Evolutionary conservation across 2,329 filamentous ascomycete genomes (phyloP).

Genomic region (Colletotrichum theobromicola): DNA sequence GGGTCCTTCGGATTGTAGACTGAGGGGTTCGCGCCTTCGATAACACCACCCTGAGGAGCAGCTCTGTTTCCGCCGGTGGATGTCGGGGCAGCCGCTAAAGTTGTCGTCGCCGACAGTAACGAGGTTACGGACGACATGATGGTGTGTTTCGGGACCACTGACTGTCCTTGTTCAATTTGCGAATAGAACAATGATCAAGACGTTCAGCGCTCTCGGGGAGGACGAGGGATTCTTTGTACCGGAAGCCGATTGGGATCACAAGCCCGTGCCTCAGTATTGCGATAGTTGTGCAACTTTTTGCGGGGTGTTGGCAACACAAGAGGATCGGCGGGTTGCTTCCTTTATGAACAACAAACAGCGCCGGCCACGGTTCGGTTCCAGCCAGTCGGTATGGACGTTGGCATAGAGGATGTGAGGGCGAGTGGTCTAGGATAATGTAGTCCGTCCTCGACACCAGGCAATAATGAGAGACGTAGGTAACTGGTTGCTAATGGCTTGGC

Average conservation of each 20-base stretch:
- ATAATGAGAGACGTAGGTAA: background rate
- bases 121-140: slow-evolving; percentile 8
- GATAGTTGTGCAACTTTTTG: background rate
- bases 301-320: background rate
- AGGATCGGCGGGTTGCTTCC: background rate
- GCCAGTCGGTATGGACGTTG: background rate
- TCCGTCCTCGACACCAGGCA: background rate
- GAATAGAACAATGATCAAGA: background rate
- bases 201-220: background rate
- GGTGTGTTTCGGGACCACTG: background rate
- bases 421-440: background rate
- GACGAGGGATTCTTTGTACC: background rate
- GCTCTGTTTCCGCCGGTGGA: slow-evolving; percentile 31
- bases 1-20: slow-evolving; percentile 74
- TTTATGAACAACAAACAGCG: background rate
- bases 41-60: slow-evolving; percentile 62
- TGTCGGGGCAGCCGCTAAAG: slow-evolving; percentile 31
- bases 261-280: background rate
- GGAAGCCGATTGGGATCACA: background rate
- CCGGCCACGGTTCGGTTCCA: background rate
- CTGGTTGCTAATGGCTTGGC: background rate
- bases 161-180: background rate
- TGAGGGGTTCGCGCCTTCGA: slow-evolving; percentile 74
- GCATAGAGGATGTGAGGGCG: background rate
- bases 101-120: slow-evolving; percentile 20